Evolutionary conservation across 805 yeast genomes (phyloP).

Genomic region (Yarrowia deformans): DNA sequence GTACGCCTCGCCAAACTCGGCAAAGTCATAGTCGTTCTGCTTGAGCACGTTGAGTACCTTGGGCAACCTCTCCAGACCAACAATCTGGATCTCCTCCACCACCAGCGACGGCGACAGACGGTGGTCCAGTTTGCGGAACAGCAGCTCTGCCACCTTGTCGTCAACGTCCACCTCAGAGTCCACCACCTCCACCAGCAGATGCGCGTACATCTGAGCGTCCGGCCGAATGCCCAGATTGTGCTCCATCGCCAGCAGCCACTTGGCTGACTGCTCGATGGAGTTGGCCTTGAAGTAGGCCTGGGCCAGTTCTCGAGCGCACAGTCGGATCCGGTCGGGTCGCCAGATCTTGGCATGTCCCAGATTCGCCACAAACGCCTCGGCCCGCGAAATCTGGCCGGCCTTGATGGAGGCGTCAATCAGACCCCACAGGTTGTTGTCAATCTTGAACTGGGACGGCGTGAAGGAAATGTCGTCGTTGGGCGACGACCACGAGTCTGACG

Average conservation of each 20-base stretch:
- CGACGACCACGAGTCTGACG: constrained; percentile 16
- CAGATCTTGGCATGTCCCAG: constrained; percentile 24
- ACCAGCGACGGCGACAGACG: not conserved
- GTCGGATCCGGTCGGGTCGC: constrained; percentile 3
- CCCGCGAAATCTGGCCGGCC: constrained; percentile 26
- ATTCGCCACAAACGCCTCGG: constrained; percentile 25
- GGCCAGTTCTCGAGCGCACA: constrained; percentile 5
- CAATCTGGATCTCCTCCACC: constrained; percentile 35
- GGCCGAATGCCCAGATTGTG: not conserved
- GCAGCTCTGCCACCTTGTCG: not conserved
- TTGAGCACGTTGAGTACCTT: not conserved
- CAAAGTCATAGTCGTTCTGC: not conserved
- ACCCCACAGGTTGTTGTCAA: constrained; percentile 32
- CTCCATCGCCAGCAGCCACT: constrained; percentile 11
- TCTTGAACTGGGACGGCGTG: constrained; percentile 24
- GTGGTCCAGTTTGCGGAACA: not conserved
- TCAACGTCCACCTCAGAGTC: not conserved
- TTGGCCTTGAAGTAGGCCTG: not conserved
- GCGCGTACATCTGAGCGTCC: constrained; percentile 26
- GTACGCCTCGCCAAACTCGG: constrained; percentile 29
- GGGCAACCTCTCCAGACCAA: constrained; percentile 27
- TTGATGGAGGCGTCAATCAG: constrained; percentile 32
- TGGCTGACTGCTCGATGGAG: not conserved
- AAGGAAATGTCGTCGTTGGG: constrained; percentile 1
- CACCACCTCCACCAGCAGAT: not conserved